Evolutionary conservation across 345 rosid species (phyloP).

Genomic region (Hibiscus tridactylites): DNA sequence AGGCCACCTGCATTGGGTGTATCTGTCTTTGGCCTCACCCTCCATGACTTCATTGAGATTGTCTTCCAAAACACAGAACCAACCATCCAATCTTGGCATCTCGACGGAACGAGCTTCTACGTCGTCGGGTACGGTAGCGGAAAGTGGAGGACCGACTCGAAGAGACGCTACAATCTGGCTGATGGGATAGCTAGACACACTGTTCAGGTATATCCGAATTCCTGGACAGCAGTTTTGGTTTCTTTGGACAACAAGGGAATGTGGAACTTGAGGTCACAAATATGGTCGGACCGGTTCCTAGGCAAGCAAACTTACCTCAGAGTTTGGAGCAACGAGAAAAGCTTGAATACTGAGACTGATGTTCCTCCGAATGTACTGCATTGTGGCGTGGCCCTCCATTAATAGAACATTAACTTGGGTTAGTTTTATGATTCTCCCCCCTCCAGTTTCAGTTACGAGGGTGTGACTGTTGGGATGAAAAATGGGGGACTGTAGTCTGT

Average conservation of each 20-base stretch:
- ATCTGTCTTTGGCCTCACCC: slow-evolving; percentile 33
- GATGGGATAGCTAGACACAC: slow-evolving; percentile 63
- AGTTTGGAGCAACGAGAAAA: slow-evolving; percentile 55
- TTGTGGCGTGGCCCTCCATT: slow-evolving; percentile 31
- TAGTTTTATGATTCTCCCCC: background rate
- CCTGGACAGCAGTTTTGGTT: slow-evolving; percentile 61
- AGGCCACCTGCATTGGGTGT: slow-evolving; percentile 29
- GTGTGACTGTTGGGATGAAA: slow-evolving; percentile 33
- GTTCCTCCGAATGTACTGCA: slow-evolving; percentile 30
- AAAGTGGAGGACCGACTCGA: slow-evolving; percentile 38
- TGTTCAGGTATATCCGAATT: slow-evolving; percentile 57
- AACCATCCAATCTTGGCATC: slow-evolving; percentile 70
- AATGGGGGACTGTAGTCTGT: slow-evolving; percentile 16
- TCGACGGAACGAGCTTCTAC: slow-evolving; percentile 60
- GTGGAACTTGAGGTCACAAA: slow-evolving; percentile 88
- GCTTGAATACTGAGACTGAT: slow-evolving; percentile 28
- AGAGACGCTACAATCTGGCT: slow-evolving; percentile 49
- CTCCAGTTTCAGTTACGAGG: slow-evolving; percentile 34
- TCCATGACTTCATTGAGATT: slow-evolving; percentile 68
- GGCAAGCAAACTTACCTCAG: slow-evolving; percentile 69
- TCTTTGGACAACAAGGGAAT: slow-evolving; percentile 87
- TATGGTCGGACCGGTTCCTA: slow-evolving; percentile 55
- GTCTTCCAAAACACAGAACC: slow-evolving; percentile 61
- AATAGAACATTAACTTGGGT: background rate
- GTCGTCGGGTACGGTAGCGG: slow-evolving; percentile 61